Percentiles rank a stretch among this genome's conserved stretches.
Evolutionary conservation across 2,329 filamentous ascomycete species (phyloP).

Genomic region (Claviceps sp.): DNA sequence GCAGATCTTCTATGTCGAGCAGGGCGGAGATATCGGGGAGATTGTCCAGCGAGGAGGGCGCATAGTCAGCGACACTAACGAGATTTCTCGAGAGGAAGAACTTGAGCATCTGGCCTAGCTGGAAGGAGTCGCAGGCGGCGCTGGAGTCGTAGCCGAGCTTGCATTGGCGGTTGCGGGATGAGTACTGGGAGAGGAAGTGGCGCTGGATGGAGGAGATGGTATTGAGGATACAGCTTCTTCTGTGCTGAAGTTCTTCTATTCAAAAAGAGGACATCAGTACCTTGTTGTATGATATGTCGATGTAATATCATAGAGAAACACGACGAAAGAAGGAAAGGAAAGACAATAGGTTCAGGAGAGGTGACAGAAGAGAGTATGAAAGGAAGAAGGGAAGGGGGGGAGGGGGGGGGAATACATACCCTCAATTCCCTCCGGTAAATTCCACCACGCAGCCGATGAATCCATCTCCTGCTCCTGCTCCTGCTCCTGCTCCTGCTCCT

Average conservation of each 20-base stretch:
- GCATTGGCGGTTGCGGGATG: slow-evolving; percentile 54
- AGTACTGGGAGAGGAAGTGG: slow-evolving; percentile 55
- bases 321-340: too few relatives aligned
- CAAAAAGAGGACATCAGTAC: background rate
- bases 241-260: slow-evolving; percentile 50
- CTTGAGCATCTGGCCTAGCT: slow-evolving; percentile 63
- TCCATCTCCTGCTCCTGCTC: slow-evolving; percentile 5
- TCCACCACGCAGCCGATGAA: slow-evolving; percentile 50
- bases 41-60: slow-evolving; percentile 29
- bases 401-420: slow-evolving; percentile 22
- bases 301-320: too few relatives aligned
- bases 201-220: slow-evolving; percentile 55
- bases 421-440: slow-evolving; percentile 56
- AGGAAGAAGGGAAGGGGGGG: background rate
- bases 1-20: slow-evolving; percentile 47
- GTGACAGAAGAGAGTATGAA: background rate
- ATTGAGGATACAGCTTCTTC: slow-evolving; percentile 53
- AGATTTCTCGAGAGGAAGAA: slow-evolving; percentile 53
- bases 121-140: slow-evolving; percentile 60
- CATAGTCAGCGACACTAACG: slow-evolving; percentile 44
- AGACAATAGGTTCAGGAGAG: too few relatives aligned
- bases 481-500: slow-evolving; percentile 12
- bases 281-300: too few relatives aligned
- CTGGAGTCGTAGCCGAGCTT: slow-evolving; percentile 62
- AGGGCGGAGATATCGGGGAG: slow-evolving; percentile 37